Evolutionary conservation across 371 early-diverging fungal species (phyloP), one percentile per base, ranked within the genome.

Genomic region (Mucor irregularis): DNA sequence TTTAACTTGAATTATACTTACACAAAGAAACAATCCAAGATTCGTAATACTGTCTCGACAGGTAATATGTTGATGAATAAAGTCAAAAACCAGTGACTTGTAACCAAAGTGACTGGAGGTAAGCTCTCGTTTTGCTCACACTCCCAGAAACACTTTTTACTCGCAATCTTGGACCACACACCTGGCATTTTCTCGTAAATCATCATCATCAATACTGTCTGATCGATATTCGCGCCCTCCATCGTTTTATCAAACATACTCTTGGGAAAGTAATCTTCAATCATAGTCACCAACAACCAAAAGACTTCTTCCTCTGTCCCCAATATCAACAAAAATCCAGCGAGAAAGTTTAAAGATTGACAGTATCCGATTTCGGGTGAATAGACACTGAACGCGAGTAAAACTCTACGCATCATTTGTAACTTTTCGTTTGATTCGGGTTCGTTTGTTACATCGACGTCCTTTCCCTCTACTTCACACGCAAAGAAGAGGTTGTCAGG

Each of bases 1-100:
- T n/a, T n/a, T n/a, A n/a, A n/a, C n/a, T n/a, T n/a, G n/a, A n/a
- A n/a, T n/a, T n/a, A n/a, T n/a, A 66, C 85, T 73, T 79, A 80
- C 83, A 86, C 85, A 58, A 86, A 86, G 53, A 92, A 87, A 40
- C 82, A 81, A 81, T 92, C 94, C 92, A 92, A 92, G 3, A 90
- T 82, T 5, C 92, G 76, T 0, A 91, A 69, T 13, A 86, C 85
- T 6, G 90, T 86, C 78, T 90, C 92, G 13, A 86, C 75, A 0
- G 94, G 94, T 21, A 92, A 64, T 26, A 89, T 82, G 51, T 89
- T 88, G 52, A 92, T 85, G 56, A 89, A 94, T 4, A 91, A 62
- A 0, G 93, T 90, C 58, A 90, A 64, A 60, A 92, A 90, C 94
- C 94, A 94, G 44, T 86, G 92, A 40, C 85, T 89, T 6, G 90